These are phyloP conservation scores for Hamamelis virginiana DNA, from an alignment of 164 flowering plant genomes.

Conservation along the genomic window DNA sequence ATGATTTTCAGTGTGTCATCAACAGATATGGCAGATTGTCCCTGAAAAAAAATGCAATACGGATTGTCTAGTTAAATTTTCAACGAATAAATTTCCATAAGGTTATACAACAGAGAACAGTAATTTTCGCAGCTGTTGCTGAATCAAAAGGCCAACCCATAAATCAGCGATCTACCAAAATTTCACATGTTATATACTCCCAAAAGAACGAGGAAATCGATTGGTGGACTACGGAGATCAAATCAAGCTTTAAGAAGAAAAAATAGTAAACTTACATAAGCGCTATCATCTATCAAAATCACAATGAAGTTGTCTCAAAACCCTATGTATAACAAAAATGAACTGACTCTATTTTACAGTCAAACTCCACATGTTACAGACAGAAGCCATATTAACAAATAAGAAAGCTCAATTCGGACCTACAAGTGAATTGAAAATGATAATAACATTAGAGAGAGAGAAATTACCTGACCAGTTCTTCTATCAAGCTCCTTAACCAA, in stretches of 20 bases:
- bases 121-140: too few relatives aligned
- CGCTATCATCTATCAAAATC: too few relatives aligned
- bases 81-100: neutral
- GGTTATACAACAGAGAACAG: too few relatives aligned
- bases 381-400: neutral
- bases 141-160: too few relatives aligned
- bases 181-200: neutral
- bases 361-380: neutral
- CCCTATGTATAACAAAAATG: too few relatives aligned
- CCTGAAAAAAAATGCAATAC: slow-evolving; percentile 49
- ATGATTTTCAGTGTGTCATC: slow-evolving; percentile 83
- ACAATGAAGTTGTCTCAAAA: too few relatives aligned
- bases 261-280: too few relatives aligned
- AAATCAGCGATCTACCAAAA: neutral
- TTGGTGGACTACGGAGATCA: neutral
- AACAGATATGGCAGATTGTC: slow-evolving; percentile 80
- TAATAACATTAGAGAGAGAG: neutral
- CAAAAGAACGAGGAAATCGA: neutral
- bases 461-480: slow-evolving; percentile 76
- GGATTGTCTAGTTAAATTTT: slow-evolving; percentile 5
- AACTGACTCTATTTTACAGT: neutral
- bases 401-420: neutral
- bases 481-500: slow-evolving; percentile 83
- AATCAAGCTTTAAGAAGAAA: neutral
- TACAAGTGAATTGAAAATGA: neutral